Percentiles rank a stretch among this genome's conserved stretches.
phyloP scores from a whole-genome alignment of 768 basidiomycete genomes.

The Melanogaster broomeanus region DNA sequence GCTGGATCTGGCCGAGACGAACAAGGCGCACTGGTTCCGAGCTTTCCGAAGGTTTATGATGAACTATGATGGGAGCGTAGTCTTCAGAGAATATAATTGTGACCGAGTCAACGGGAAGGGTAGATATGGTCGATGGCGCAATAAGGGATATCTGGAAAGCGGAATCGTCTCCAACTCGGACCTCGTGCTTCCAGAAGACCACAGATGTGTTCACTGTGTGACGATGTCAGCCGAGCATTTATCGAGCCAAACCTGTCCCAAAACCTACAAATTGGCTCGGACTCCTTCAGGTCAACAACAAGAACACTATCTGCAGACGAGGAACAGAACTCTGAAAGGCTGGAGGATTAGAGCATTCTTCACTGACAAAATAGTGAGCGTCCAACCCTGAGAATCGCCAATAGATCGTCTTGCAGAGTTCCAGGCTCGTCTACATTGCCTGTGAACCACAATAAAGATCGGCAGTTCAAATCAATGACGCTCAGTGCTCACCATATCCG shows the following conservation, averaged over 20 bases:
- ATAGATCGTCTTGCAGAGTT: conserved; percentile 65
- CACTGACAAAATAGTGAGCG: background rate
- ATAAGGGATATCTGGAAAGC: conserved; percentile 76
- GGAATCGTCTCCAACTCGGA: conserved; percentile 57
- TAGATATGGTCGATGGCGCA: conserved; percentile 52
- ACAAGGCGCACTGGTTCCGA: conserved; percentile 29
- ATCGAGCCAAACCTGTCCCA: background rate
- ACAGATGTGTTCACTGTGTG: conserved; percentile 60
- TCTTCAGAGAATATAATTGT: conserved; percentile 58
- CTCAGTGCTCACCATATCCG: conserved; percentile 56
- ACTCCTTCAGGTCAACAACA: conserved; percentile 62
- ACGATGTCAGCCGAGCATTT: conserved; percentile 8
- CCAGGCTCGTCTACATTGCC: conserved; percentile 48
- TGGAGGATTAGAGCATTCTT: background rate
- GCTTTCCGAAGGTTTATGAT: conserved; percentile 36
- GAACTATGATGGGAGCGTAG: conserved; percentile 51
- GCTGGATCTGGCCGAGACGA: conserved; percentile 49
- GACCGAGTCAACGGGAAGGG: conserved; percentile 62
- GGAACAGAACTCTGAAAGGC: conserved; percentile 68
- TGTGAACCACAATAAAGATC: conserved; percentile 27
- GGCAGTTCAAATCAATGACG: background rate
- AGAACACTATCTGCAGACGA: conserved; percentile 55
- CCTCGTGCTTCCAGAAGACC: conserved; percentile 71
- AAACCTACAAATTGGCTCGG: conserved; percentile 60
- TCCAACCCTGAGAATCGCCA: conserved; percentile 70